A percentile compares a stretch with the other conserved stretches of the same genome.
These are phyloP conservation scores for Collybia mongolica DNA, from an alignment of 768 basidiomycete genomes.

Conservation along the genomic window DNA sequence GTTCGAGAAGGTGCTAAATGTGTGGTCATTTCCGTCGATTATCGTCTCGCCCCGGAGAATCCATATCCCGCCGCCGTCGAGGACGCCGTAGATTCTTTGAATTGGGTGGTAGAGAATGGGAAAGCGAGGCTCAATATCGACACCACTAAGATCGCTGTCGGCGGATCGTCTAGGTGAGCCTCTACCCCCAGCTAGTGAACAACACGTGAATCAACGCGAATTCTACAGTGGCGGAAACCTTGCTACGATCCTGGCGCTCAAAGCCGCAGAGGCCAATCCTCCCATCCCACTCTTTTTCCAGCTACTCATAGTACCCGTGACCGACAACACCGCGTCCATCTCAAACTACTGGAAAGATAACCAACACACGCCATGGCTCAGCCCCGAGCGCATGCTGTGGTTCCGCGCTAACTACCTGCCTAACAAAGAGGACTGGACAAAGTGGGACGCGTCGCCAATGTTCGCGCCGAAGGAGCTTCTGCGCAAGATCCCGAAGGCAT, in stretches of 20 bases:
- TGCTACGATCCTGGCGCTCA: constrained; percentile 63
- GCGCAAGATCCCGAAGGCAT: constrained; percentile 50
- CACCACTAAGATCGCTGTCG: constrained; percentile 57
- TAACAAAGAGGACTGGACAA: constrained; percentile 52
- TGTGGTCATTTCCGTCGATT: constrained; percentile 66
- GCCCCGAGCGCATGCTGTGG: constrained; percentile 69
- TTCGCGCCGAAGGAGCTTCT: constrained; percentile 60
- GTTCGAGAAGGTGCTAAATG: constrained; percentile 48
- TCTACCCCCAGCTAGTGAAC: not conserved
- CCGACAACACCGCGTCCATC: constrained; percentile 63
- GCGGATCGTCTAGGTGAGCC: constrained; percentile 68
- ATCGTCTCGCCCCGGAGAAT: constrained; percentile 70
- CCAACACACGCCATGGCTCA: constrained; percentile 56
- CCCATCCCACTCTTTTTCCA: constrained; percentile 59
- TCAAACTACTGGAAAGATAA: constrained; percentile 56
- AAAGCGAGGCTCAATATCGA: constrained; percentile 45
- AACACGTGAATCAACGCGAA: not conserved
- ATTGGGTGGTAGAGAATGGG: constrained; percentile 58
- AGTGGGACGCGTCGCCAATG: constrained; percentile 73
- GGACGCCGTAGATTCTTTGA: constrained; percentile 64
- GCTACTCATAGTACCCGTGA: constrained; percentile 70
- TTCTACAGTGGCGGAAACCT: constrained; percentile 63
- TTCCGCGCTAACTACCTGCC: constrained; percentile 71
- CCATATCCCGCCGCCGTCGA: constrained; percentile 72
- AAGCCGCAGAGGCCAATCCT: constrained; percentile 47